These are phyloP conservation scores for Emydomyces testavorans DNA, from an alignment of 2,329 filamentous ascomycete species.

Conservation along the genomic window DNA sequence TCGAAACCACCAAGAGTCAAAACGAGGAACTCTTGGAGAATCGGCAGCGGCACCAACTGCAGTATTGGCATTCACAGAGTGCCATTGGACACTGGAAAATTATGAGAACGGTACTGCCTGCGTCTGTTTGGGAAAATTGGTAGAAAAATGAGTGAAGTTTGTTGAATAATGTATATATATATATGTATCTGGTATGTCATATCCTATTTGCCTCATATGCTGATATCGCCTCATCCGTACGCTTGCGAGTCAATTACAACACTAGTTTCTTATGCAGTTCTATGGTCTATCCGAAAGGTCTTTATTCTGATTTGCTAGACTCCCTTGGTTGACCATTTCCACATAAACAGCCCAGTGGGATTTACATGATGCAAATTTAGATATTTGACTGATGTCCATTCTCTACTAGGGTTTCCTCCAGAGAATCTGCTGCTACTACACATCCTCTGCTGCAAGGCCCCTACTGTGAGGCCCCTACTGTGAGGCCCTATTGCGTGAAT, in stretches of 20 bases:
- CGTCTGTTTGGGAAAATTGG: constrained; percentile 77
- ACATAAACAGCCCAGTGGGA: too few relatives aligned
- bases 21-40: constrained; percentile 30
- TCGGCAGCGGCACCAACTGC: constrained; percentile 53
- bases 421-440: too few relatives aligned
- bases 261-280: neutral
- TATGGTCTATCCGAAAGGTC: too few relatives aligned
- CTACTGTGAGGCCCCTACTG: too few relatives aligned
- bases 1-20: constrained; percentile 35
- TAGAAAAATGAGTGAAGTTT: constrained; percentile 33
- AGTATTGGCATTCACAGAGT: constrained; percentile 60
- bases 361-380: too few relatives aligned
- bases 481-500: too few relatives aligned
- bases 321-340: too few relatives aligned
- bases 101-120: constrained; percentile 75
- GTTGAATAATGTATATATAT: neutral
- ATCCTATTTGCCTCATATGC: neutral
- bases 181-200: constrained; percentile 8
- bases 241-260: neutral
- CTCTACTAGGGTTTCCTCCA: too few relatives aligned
- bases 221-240: neutral
- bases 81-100: constrained; percentile 81
- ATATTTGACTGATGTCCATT: too few relatives aligned
- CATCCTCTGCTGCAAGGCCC: too few relatives aligned
- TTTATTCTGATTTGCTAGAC: too few relatives aligned